These are phyloP conservation scores for Terfezia claveryi DNA, from an alignment of 495 filamentous ascomycete species.

Conservation along the genomic window DNA sequence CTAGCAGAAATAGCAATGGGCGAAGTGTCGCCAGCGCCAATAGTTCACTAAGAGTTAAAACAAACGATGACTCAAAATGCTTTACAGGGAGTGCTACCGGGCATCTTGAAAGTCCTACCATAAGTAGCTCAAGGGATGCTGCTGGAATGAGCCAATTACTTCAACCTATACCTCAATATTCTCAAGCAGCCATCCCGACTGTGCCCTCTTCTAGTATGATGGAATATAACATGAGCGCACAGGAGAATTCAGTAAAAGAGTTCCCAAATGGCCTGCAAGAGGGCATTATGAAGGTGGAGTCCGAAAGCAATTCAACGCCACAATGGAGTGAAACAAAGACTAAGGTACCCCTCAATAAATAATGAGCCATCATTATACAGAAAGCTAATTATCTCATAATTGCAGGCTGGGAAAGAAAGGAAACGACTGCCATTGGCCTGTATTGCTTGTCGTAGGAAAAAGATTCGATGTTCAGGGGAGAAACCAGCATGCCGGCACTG, in stretches of 20 bases:
- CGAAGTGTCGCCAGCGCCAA: too few relatives aligned
- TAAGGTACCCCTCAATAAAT: slow-evolving; percentile 28
- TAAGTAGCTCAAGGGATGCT: too few relatives aligned
- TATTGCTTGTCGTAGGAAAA: slow-evolving; percentile 89
- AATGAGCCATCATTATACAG: not conserved
- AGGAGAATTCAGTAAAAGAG: not conserved
- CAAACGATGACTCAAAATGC: too few relatives aligned
- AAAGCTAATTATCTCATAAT: slow-evolving; percentile 3
- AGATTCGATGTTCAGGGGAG: slow-evolving; percentile 93
- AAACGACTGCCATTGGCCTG: slow-evolving; percentile 86
- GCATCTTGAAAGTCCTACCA: too few relatives aligned
- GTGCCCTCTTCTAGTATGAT: not conserved
- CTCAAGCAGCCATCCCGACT: too few relatives aligned
- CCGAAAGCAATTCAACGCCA: slow-evolving; percentile 7
- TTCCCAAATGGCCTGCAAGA: not conserved
- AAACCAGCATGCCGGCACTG: slow-evolving; percentile 97
- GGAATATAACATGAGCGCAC: not conserved
- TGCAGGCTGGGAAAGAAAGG: slow-evolving; percentile 67
- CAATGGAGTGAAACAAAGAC: slow-evolving; percentile 94
- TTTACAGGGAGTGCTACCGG: too few relatives aligned
- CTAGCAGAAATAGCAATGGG: too few relatives aligned
- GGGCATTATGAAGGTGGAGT: slow-evolving; percentile 6
- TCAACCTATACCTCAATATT: too few relatives aligned
- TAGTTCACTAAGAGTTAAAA: too few relatives aligned
- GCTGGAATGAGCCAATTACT: too few relatives aligned